Base-by-base conservation (phyloP, 331 rosid genomes). In the Rosa hybrid region DNA sequence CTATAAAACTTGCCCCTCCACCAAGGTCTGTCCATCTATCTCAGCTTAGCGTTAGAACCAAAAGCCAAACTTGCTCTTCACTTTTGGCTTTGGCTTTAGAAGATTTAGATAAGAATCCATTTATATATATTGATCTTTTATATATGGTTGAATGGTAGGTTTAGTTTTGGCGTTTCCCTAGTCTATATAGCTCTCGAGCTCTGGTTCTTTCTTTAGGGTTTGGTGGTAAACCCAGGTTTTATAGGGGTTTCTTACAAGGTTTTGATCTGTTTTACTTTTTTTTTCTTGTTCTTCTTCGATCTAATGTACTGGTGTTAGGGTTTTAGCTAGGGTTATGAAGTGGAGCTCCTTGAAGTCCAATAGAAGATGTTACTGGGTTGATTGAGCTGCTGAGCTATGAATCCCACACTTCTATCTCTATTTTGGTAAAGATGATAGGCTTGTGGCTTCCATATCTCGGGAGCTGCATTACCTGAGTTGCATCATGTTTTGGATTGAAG, bases 401-500 rank as follows among this genome's bases (percentile, higher is more conserved):
- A 92, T 91, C 89, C 97, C 98, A 85, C 74, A 90, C 90, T 62
- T 80, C 91, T 94, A 92, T 95, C 84, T 87, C 80, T 74, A 0
- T 0, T 9, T 6, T n/a, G 0, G 0, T 30, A 0, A 1, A 51
- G 87, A 74, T 49, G 87, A 91, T 88, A 89, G 90, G 77, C 53
- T 81, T 90, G 85, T 75, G 98, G 98, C 89, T 91, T 94, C 89
- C 98, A 92, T 94, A 92, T 68, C 89, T 77, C 78, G 60, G 97
- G 98, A 94, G 98, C 92, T 86, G 83, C 77, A 83, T 90, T 75
- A 14, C 82, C 89, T 7, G 12, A 1, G 87, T 83, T 20, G 38
- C 67, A 88, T 88, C 97, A 83, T 92, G 88, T 72, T 95, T 94
- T 95, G 98, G 98, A 95, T 92, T 95, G 98, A 95, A 95, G 98